phyloP scores from a whole-genome alignment of 306 rosid species.

The Castanea sativa region DNA sequence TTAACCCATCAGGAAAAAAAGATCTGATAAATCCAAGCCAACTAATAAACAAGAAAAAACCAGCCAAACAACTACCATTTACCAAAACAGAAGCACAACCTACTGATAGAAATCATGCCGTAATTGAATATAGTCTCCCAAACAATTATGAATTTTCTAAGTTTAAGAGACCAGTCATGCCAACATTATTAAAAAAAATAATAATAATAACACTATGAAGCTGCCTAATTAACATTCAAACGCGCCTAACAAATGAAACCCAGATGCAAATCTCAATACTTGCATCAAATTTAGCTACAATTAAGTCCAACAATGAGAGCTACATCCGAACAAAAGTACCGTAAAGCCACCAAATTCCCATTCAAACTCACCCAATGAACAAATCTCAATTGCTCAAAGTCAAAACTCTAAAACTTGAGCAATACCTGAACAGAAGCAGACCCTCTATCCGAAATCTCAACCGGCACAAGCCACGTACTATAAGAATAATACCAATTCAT shows the following conservation, averaged over 20 bases:
- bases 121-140: neutral
- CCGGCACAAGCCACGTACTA: constrained; percentile 68
- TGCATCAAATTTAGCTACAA: neutral
- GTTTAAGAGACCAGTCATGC: neutral
- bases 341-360: neutral
- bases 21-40: too few species aligned
- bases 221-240: neutral
- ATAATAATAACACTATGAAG: neutral
- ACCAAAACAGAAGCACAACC: too few species aligned
- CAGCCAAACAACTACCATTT: too few species aligned
- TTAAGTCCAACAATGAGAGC: neutral
- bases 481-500: constrained; percentile 78
- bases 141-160: neutral
- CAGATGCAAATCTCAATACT: neutral
- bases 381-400: neutral
- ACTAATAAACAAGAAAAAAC: too few species aligned
- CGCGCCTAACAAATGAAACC: neutral
- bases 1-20: too few species aligned
- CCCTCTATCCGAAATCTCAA: constrained; percentile 64
- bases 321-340: neutral
- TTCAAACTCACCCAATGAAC: neutral
- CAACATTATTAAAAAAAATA: neutral
- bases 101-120: neutral
- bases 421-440: constrained; percentile 72
- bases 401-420: neutral